Conservation (phyloP, 345 rosid genomes). For the Ricinus communis region DNA sequence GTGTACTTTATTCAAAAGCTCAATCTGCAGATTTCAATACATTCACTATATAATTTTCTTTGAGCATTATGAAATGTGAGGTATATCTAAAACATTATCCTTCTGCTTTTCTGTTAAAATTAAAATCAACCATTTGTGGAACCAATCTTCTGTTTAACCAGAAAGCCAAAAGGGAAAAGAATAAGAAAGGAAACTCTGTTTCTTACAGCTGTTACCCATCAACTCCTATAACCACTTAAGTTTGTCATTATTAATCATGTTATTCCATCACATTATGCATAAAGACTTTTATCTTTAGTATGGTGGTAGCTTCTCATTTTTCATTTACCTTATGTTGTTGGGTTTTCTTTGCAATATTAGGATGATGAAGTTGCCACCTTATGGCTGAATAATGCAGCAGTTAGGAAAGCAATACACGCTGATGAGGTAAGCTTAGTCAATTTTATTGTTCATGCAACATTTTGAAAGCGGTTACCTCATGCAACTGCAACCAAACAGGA, state of each 20-base stretch:
- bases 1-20: neutral
- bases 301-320: no score
- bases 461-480: slow-evolving; percentile 10
- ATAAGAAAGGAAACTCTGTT: no score
- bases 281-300: no score
- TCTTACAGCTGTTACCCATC: no score
- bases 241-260: no score
- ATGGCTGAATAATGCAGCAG: slow-evolving; percentile 68
- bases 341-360: slow-evolving; percentile 31
- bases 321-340: neutral
- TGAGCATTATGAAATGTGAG: neutral
- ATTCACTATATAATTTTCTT: neutral
- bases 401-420: slow-evolving; percentile 76
- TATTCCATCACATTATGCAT: no score
- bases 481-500: slow-evolving; percentile 29
- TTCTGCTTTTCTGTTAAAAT: neutral
- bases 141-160: no score
- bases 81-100: neutral
- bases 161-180: no score
- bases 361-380: slow-evolving; percentile 70
- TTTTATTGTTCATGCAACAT: neutral
- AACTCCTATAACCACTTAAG: no score
- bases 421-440: slow-evolving; percentile 41
- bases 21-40: neutral
- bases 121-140: neutral